Evolutionary conservation across 345 rosid genomes (phyloP), one percentile per base, ranked within the genome.

Genomic region (Durio zibethinus): DNA sequence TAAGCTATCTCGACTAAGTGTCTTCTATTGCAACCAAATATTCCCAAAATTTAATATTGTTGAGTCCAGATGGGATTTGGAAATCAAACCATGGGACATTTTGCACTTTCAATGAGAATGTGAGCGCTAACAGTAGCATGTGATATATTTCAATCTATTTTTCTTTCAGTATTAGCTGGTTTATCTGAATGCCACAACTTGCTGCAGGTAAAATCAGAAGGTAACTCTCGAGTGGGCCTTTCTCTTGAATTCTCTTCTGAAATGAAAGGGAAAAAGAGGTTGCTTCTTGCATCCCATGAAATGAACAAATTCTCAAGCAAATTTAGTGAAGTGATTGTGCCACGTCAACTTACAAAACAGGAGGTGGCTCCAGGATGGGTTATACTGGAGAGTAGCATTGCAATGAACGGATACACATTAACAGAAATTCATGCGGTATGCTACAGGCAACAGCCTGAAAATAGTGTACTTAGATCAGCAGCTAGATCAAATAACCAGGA

Each of bases 171-270:
- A n/a, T 16, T 52, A 23, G 20, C 69, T 35, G 53, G 27, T 43
- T 42, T 52, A 48, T 43, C 66, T 62, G 66, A 61, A 53, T 73
- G 43, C 43, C 27, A 36, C n/a, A 23, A 78, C 47, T 53, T 35
- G 45, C 38, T 82, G 86, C 89, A 94, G 98, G 93, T 90, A 57
- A 89, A 89, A 84, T 86, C 91, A 40, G 87, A 88, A 76, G 88
- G 79, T 12, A 83, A 77, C 40, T 91, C 92, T 48, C 71, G 83
- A 43, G 57, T 94, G 75, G 94, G 94, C 73, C 83, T 93, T 54
- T 72, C 83, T 60, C 87, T 93, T 15, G 84, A 79, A 38, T 88
- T 93, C 83, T 86, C 89, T 18, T 90, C 95, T 10, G 54, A 79
- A 63, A 48, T 50, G 9, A 77, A 75, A 35, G 85, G 83, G 69